Evolutionary conservation across 2,329 filamentous ascomycete genomes (phyloP).

Genomic region (Phialophora chinensis): DNA sequence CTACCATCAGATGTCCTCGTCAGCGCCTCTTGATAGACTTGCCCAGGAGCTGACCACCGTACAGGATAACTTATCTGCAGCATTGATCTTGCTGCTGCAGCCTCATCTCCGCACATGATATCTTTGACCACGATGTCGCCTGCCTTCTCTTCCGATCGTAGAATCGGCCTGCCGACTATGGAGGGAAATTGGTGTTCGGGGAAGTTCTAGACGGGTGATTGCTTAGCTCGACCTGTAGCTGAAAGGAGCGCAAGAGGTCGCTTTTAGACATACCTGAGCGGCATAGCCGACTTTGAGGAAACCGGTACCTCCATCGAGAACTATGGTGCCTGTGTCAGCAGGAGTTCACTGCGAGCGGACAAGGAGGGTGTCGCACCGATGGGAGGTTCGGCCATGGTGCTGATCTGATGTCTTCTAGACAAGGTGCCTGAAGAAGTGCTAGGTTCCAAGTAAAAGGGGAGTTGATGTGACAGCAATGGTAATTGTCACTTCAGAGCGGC

Average conservation of each 20-base stretch:
- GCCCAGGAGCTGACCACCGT: conserved; percentile 45
- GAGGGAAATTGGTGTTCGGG: conserved; percentile 98
- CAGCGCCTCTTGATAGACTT: background rate
- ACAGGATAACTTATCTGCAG: conserved; percentile 96
- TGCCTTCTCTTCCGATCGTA: conserved; percentile 91
- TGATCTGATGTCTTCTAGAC: background rate
- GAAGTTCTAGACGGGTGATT: conserved; percentile 74
- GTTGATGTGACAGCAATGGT: background rate
- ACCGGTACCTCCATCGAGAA: conserved; percentile 99
- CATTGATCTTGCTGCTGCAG: conserved; percentile 93
- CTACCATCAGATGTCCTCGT: conserved; percentile 46
- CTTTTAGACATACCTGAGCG: conserved; percentile 69
- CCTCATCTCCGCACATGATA: conserved; percentile 99
- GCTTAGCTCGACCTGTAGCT: conserved; percentile 27
- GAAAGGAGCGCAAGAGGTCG: background rate
- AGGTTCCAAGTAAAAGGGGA: background rate
- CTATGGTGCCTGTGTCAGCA: conserved; percentile 57
- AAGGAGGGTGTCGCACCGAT: conserved; percentile 49
- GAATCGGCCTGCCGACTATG: conserved; percentile 95
- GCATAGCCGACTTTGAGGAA: conserved; percentile 99
- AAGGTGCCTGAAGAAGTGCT: background rate
- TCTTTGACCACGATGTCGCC: conserved; percentile 81
- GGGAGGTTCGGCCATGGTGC: conserved; percentile 56
- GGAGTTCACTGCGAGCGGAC: conserved; percentile 29
- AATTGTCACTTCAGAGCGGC: background rate